Percentiles rank a stretch among this genome's conserved stretches.
Evolutionary conservation across 257 asterid genomes (phyloP).

Genomic region (Vinca minor): DNA sequence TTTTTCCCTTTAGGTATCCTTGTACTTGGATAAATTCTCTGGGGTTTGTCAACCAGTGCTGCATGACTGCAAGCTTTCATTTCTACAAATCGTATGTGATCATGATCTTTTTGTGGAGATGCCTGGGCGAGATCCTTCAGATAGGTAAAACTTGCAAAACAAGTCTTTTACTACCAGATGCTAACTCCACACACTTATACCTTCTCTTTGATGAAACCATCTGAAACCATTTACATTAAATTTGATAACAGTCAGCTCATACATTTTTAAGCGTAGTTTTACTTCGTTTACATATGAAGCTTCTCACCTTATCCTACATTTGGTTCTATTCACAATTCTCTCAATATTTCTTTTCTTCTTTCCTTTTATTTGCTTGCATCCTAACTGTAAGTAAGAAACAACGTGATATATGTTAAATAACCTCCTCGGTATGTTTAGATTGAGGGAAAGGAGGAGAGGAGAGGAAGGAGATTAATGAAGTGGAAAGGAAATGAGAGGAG

Average conservation of each 20-base stretch:
- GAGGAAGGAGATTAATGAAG: no score
- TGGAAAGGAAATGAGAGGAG: no score
- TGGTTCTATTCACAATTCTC: not conserved
- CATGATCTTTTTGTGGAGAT: slow-evolving; percentile 98
- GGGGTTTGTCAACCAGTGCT: slow-evolving; percentile 90
- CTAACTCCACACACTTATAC: not conserved
- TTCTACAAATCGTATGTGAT: slow-evolving; percentile 90
- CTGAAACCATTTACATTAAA: not conserved
- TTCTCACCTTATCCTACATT: not conserved
- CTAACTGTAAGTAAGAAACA: not conserved
- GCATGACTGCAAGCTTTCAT: slow-evolving; percentile 98
- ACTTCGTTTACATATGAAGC: not conserved
- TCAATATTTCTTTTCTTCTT: slow-evolving; percentile 7
- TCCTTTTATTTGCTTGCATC: not conserved
- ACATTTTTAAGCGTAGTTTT: not conserved
- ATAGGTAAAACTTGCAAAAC: slow-evolving; percentile 47
- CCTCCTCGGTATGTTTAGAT: not conserved
- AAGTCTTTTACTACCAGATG: slow-evolving; percentile 6
- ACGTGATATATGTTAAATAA: not conserved
- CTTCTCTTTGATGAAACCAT: not conserved
- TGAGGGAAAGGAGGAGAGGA: no score
- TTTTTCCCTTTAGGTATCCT: slow-evolving; percentile 66
- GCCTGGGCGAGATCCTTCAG: slow-evolving; percentile 99
- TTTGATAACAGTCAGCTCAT: not conserved
- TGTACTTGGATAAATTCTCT: slow-evolving; percentile 96